phyloP scores from a whole-genome alignment of 2,329 filamentous ascomycete species.

The Cladosporium oxysporum region DNA sequence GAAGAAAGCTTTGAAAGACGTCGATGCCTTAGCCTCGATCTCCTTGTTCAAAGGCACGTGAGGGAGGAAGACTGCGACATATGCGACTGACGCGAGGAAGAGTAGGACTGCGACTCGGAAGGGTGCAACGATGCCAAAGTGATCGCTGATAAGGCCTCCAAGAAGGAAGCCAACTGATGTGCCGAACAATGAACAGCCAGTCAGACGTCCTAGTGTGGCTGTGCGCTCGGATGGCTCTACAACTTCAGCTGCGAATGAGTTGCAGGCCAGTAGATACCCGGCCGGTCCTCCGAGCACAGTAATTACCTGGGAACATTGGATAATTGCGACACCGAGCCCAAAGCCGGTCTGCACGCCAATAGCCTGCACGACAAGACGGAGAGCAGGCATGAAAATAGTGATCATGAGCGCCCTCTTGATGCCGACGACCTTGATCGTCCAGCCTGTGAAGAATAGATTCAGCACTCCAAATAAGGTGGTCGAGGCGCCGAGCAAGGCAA shows the following conservation, averaged over 20 bases:
- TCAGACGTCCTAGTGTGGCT: slow-evolving; percentile 64
- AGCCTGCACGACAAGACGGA: slow-evolving; percentile 65
- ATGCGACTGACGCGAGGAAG: slow-evolving; percentile 50
- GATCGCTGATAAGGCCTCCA: slow-evolving; percentile 66
- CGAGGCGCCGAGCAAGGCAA: slow-evolving; percentile 65
- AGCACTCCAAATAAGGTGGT: slow-evolving; percentile 68
- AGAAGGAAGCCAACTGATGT: slow-evolving; percentile 64
- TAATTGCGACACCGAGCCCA: slow-evolving; percentile 64
- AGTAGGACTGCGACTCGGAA: slow-evolving; percentile 65
- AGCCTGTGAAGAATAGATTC: slow-evolving; percentile 68
- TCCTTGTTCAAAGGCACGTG: slow-evolving; percentile 51
- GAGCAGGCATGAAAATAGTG: slow-evolving; percentile 65
- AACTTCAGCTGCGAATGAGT: slow-evolving; percentile 68
- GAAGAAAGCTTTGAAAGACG: slow-evolving; percentile 57
- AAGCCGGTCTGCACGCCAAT: slow-evolving; percentile 64
- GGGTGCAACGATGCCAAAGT: slow-evolving; percentile 63
- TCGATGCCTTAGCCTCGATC: slow-evolving; percentile 32
- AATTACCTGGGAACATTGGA: slow-evolving; percentile 68
- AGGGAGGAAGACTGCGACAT: slow-evolving; percentile 46
- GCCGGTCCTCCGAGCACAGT: slow-evolving; percentile 68
- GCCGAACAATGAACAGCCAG: slow-evolving; percentile 68
- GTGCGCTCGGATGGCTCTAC: slow-evolving; percentile 62
- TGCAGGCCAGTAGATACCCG: slow-evolving; percentile 69
- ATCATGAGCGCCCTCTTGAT: slow-evolving; percentile 63
- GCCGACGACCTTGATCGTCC: slow-evolving; percentile 66